Evolutionary conservation across 2,329 filamentous ascomycete species (phyloP), one percentile per base, ranked within the genome.

Genomic region (Cordyceps tenuipes): DNA sequence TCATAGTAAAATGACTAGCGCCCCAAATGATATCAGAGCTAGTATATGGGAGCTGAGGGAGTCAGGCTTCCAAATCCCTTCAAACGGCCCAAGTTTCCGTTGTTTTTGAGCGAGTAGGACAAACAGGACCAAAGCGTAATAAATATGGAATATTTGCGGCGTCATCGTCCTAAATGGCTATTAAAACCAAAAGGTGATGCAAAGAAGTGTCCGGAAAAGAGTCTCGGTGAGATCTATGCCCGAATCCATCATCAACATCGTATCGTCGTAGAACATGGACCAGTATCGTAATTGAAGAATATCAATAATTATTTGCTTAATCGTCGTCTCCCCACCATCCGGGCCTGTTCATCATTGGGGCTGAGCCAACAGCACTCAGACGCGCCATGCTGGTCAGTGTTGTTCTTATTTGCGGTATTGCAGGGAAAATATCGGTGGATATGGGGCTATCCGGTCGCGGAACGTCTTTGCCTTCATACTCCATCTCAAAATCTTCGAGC

Each of bases 321-420:
- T 69, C 74, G 47, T 78, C 74, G 52, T 77, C 74, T n/a, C 73
- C 75, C 75, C 73, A 76, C 66, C 69, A 73, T 3, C 72, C 71
- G 41, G 70, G 65, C 8, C 71, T 69, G 5, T 66, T 67, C 29
- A 66, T 64, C 8, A 67, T 63, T 6, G 63, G 51, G 9, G 61
- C 52, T 17, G 60, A 62, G n/a, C 75, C 75, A 17, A 77, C 74
- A 1, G 75, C 75, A 56, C 75, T 76, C 48, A 77, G 65, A 5
- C 77, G 73, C 12, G 75, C 76, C 54, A 72, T 77, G 66, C 75
- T 75, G 64, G 67, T 69, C 52, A 69, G 63, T 23, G 69, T 67
- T 10, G 63, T 62, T 49, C 67, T 65, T 31, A 61, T 63, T 17
- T 48, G 52, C 17, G 66, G 66, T 6, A 64, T 62, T 10, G 65